phyloP scores from a whole-genome alignment of 177 flowering plant species.

The Tripterygium wilfordii region DNA sequence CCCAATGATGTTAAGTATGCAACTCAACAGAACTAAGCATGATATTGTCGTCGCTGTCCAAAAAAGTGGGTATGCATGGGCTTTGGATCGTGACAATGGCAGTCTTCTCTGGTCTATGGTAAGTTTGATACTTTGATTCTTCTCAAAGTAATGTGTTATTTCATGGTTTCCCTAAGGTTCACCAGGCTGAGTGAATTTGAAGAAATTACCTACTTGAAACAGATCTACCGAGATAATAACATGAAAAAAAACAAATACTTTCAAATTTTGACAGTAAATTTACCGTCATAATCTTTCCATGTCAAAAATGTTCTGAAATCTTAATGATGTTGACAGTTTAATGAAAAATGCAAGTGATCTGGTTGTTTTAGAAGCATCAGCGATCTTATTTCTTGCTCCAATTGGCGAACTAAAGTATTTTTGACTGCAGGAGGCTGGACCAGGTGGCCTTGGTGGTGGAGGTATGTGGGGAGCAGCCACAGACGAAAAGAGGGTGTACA shows the following conservation, averaged over 20 bases:
- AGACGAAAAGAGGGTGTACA: constrained; percentile 27
- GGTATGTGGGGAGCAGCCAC: constrained; percentile 43
- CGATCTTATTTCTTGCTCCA: too few species aligned
- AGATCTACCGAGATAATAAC: too few species aligned
- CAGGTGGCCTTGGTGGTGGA: constrained; percentile 31
- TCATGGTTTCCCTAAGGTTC: too few species aligned
- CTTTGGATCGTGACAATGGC: constrained; percentile 42
- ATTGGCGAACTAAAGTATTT: too few species aligned
- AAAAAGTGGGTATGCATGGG: constrained; percentile 64
- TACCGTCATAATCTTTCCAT: too few species aligned
- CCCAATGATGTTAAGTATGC: constrained; percentile 14
- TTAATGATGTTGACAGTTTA: too few species aligned
- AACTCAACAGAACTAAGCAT: constrained; percentile 13
- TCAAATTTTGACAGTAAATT: not conserved
- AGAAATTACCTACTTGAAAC: not conserved
- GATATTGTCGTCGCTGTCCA: constrained; percentile 55
- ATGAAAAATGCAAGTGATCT: too few species aligned
- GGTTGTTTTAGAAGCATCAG: too few species aligned
- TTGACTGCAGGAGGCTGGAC: constrained; percentile 44
- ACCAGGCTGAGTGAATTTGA: not conserved
- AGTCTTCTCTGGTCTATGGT: constrained; percentile 44
- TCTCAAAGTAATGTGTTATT: too few species aligned
- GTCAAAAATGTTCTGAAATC: too few species aligned
- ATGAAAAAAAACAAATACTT: too few species aligned
- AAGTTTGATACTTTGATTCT: constrained; percentile 6